Percentiles rank a stretch among this genome's conserved stretches.
phyloP scores from a whole-genome alignment of 139 green algal genomes.

The Mesotaenium endlicherianum region DNA sequence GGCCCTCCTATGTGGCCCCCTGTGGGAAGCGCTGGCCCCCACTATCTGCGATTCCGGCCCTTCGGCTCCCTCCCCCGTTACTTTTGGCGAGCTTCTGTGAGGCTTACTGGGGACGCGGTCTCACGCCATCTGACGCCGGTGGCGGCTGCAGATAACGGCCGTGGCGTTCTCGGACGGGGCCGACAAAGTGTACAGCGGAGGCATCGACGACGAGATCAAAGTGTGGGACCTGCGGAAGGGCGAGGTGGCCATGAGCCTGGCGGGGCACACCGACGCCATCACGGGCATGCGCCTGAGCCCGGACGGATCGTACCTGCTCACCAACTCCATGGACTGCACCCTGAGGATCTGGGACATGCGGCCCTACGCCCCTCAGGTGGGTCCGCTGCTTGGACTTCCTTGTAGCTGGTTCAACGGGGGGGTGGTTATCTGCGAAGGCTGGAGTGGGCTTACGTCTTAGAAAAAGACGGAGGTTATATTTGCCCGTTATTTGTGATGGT shows the following conservation, averaged over 20 bases:
- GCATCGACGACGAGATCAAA: conserved; percentile 84
- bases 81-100: too few species aligned
- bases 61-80: too few species aligned
- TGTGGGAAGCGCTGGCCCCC: too few species aligned
- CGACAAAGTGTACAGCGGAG: conserved; percentile 84
- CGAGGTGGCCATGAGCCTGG: conserved; percentile 64
- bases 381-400: background rate
- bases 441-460: too few species aligned
- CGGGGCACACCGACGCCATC: conserved; percentile 58
- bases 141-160: conserved; percentile 58
- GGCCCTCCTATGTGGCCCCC: too few species aligned
- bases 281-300: conserved; percentile 74
- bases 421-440: too few species aligned
- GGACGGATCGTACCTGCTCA: conserved; percentile 82
- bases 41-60: too few species aligned
- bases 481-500: too few species aligned
- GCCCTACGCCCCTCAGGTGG: conserved; percentile 75
- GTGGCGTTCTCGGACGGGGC: conserved; percentile 78
- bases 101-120: too few species aligned
- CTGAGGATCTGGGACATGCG: conserved; percentile 81
- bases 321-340: conserved; percentile 96
- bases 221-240: conserved; percentile 84
- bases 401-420: too few species aligned
- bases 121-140: background rate
- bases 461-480: too few species aligned